Evolutionary conservation across 2,329 filamentous ascomycete genomes (phyloP), one percentile per base, ranked within the genome.

Genomic region (Fusarium liriodendri): DNA sequence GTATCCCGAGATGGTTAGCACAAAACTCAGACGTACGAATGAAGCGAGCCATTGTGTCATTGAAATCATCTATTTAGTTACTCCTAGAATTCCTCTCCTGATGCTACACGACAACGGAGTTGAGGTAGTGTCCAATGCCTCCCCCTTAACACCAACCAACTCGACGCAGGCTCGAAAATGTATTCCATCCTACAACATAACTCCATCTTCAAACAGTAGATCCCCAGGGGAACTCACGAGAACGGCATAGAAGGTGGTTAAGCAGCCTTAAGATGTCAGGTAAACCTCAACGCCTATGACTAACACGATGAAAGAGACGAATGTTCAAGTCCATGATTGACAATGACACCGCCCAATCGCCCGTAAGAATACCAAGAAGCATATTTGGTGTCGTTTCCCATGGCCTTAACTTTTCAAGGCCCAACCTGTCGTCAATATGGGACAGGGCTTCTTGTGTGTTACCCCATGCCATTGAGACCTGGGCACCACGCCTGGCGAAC

Each of bases 361-460:
- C 32, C 5, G 20, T 37, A 57, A 57, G 52, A 32, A 7, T 4
- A 13, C 27, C 9, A 9, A 25, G 3, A 29, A 52, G 6, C 47
- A 20, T 3, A 5, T 27, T 18, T 13, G 6, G 6, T 50, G 45
- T 20, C 7, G 1, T 13, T n/a, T 20, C 14, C 25, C 29, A 11
- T 35, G 29, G 7, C 18, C 9, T 4, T 16, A 32, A 3, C 5
- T 22, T 16, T 32, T 10, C 13, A 2, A 62, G 8, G 47, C 85
- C 66, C 88, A 90, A 78, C 89, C 89, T 64, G 89, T 91, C 71
- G 86, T 91, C 69, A 91, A 91, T 74, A 88, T 91, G 86, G 89
- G 89, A 45, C 88, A 90, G 89, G 89, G 63, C 94, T 94, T 74
- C 95, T 22, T 94, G 59, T 67, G 10, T 4, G 55, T 32, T 22